Conservation (phyloP, 768 basidiomycete species). For the Lentinula raphanica region DNA sequence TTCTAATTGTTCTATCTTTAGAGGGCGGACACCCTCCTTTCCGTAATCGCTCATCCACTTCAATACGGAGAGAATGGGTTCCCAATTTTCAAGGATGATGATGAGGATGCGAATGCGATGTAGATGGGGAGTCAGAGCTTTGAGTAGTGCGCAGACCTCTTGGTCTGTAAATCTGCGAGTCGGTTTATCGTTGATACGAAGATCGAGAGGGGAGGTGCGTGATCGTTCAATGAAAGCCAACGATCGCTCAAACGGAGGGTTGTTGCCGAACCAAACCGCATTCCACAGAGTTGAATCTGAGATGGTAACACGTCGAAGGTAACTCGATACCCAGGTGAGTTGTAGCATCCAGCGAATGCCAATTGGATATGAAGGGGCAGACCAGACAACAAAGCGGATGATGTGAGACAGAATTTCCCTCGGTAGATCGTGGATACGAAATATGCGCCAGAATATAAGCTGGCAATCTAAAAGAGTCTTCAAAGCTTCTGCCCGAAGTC, state of each 20-base stretch:
- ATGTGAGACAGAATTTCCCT: constrained; percentile 62
- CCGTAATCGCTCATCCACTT: no score
- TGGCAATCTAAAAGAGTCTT: constrained; percentile 1
- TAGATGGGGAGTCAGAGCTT: constrained; percentile 46
- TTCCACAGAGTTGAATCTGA: constrained; percentile 55
- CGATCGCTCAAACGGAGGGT: no score
- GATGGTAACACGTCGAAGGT: constrained; percentile 47
- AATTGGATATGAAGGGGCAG: constrained; percentile 27
- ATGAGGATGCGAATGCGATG: constrained; percentile 56
- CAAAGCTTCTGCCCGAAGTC: neutral
- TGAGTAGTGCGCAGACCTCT: constrained; percentile 44
- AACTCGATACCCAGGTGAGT: constrained; percentile 55
- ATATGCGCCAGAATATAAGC: no score
- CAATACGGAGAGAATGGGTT: no score
- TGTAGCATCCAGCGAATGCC: constrained; percentile 37
- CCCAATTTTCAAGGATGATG: no score
- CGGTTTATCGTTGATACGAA: no score
- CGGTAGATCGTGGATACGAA: constrained; percentile 60
- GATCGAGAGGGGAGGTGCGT: no score
- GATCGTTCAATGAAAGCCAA: no score
- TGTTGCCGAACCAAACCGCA: constrained; percentile 63
- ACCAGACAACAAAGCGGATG: constrained; percentile 57
- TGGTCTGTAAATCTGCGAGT: no score
- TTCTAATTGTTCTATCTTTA: constrained; percentile 55
- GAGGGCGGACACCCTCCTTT: constrained; percentile 22